These are phyloP conservation scores for Vaccinium macrocarpon DNA, from an alignment of 148 eudicot genomes.

Conservation along the genomic window DNA sequence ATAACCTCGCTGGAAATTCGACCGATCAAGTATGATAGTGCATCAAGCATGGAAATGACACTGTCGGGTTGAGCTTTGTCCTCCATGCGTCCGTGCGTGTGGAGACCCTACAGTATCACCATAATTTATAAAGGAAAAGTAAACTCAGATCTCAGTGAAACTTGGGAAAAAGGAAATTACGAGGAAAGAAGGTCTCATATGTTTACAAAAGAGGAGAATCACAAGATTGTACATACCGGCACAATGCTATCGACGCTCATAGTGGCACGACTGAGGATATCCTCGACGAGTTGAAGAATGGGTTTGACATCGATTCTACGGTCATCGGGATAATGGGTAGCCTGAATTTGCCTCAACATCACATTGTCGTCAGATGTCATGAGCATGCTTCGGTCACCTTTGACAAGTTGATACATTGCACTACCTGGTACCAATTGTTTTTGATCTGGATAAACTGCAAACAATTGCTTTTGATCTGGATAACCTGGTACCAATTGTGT, in stretches of 20 bases:
- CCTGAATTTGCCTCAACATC: not conserved
- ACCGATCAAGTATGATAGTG: constrained; percentile 28
- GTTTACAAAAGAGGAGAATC: not conserved
- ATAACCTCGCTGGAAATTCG: constrained; percentile 39
- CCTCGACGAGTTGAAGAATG: constrained; percentile 24
- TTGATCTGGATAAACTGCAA: no score
- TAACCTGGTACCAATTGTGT: no score
- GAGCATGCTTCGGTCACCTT: not conserved
- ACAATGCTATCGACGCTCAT: not conserved
- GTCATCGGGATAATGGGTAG: not conserved
- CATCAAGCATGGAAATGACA: constrained; percentile 24
- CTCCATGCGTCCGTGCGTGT: constrained; percentile 11
- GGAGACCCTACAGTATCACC: constrained; percentile 24
- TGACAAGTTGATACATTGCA: not conserved
- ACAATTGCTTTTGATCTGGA: no score
- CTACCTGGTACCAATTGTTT: no score
- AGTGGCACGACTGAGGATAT: constrained; percentile 26
- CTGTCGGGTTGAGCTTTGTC: constrained; percentile 16
- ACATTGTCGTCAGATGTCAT: not conserved
- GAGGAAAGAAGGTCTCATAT: not conserved
- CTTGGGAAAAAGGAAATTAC: not conserved
- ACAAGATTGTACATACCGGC: not conserved
- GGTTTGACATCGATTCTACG: not conserved
- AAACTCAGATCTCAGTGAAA: no score
- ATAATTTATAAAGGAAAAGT: no score